Base-by-base conservation (phyloP, 768 basidiomycete genomes). In the Hygrocybe punicea region DNA sequence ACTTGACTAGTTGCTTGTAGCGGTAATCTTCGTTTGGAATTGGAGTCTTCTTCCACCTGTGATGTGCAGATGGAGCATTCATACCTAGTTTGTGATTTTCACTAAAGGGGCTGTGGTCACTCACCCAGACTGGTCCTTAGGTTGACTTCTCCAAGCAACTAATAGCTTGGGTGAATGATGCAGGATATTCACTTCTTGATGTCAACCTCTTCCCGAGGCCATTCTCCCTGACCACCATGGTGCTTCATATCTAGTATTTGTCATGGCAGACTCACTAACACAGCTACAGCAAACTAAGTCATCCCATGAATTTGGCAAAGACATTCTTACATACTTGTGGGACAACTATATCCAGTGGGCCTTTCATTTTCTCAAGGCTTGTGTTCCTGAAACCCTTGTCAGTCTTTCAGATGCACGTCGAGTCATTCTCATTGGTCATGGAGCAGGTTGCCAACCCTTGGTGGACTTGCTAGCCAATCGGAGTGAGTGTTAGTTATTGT, bases 271-370 rank as follows among this genome's bases (percentile, higher is more conserved):
- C 45, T 17, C n/a, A n/a, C 36, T 59, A 36, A 23, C 17, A 16
- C 59, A 17, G 44, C 17, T 45, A 25, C 42, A 80, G 80, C 73
- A 77, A 35, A 57, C 69, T 7, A 83, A 77, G 61, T 59, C 72
- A 14, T 62, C 69, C 52, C 79, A 77, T 47, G 76, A 80, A 44
- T 76, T 78, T 40, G 79, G 77, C 7, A 78, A 70, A 48, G 83
- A 89, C 25, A 72, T 95, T 21, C 68, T 96, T 57, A 78, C 79
- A 3, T 96, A 98, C 68, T 70, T 98, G 10, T 99, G 97, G 97
- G 96, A 98, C 70, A 96, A 98, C 65, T 95, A 94, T 65, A 78
- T 98, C 59, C 85, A 89, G 95, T 97, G 63, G 58, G 89, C 69
- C 16, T n/a, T 47, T 45, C 57, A n/a, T 33, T 5, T 19, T 19